Conservation (phyloP, 2,329 filamentous ascomycete species). For the Fusarium paranaense region DNA sequence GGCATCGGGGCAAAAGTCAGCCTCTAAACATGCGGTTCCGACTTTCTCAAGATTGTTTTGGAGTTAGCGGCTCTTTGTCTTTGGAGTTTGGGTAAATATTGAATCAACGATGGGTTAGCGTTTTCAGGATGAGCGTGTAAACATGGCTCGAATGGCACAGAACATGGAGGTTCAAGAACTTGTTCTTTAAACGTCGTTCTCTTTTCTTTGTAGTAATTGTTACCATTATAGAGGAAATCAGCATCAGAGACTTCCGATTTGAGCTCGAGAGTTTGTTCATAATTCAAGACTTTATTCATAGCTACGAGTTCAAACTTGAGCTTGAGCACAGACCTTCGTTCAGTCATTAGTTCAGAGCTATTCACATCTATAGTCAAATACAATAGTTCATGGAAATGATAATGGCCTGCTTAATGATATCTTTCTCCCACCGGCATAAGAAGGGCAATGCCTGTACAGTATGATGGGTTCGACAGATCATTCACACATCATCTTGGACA, state of each 20-base stretch:
- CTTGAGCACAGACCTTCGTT: neutral
- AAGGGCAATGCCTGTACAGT: neutral
- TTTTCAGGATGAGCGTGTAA: neutral
- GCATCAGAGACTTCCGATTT: neutral
- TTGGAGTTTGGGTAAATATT: slow-evolving; percentile 1
- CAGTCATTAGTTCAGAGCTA: neutral
- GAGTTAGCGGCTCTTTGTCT: slow-evolving; percentile 19
- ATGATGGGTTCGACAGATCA: neutral
- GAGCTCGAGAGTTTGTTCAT: neutral
- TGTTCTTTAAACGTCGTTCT: neutral
- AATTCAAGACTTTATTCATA: neutral
- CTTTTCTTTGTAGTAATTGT: neutral
- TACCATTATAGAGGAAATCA: neutral
- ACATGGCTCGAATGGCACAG: neutral
- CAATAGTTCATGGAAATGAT: neutral
- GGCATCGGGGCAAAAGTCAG: slow-evolving; percentile 74
- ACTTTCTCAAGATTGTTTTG: slow-evolving; percentile 15
- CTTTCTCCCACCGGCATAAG: neutral
- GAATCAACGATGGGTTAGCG: neutral
- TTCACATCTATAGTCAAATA: neutral
- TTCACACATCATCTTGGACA: neutral
- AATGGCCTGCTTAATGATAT: neutral
- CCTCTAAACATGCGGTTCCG: slow-evolving; percentile 31
- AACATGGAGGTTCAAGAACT: slow-evolving; percentile 19
- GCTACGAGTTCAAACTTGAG: neutral